Evolutionary conservation across 768 basidiomycete genomes (phyloP), one percentile per base, ranked within the genome.

Genomic region (Pisolithus marmoratus): DNA sequence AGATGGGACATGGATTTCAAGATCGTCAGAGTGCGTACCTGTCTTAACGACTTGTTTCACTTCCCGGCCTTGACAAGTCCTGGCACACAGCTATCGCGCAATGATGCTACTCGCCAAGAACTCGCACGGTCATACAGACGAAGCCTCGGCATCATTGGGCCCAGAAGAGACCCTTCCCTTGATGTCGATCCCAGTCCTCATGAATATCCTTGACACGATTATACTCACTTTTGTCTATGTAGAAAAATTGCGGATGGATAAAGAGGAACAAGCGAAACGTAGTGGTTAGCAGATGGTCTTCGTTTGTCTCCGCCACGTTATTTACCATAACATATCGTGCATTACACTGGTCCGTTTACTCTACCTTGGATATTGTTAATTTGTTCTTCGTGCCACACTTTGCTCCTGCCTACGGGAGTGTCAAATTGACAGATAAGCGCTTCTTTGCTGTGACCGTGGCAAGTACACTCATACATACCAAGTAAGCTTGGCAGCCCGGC

Each of bases 201-300:
- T 54, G 42, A 59, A 55, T 15, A 67, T 68, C 53, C 52, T 67
- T 23, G 65, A 67, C 54, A 27, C 60, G 31, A 43, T 69, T 23
- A 26, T 68, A 7, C 55, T 67, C 19, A 69, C 65, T 1, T 69
- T 68, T 22, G 58, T 69, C 22, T 68, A 65, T 38, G 62, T 67
- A n/a, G 65, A 69, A 48, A 69, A 69, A 46, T 20, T 67, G 4
- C 61, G 62, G 31, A 57, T 54, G 56, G 59, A 65, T 34, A 65
- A 60, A 41, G 64, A 65, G 15, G 34, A 47, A 31, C 31, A 31
- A 23, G 5, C 8, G 19, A 47, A 20, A n/a, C 15, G 15, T 6
- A 17, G 8, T 27, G 14, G 5, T 15, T 4, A 14, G 14, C 5
- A 12, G 12, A 42, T 42, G 41, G 9, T 22, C 22, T 4, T 34